A percentile compares a stretch with the other conserved stretches of the same genome.
Evolutionary conservation across 1,284 basidiomycete genomes (phyloP).

Genomic region (Ustanciosporium gigantosporum): DNA sequence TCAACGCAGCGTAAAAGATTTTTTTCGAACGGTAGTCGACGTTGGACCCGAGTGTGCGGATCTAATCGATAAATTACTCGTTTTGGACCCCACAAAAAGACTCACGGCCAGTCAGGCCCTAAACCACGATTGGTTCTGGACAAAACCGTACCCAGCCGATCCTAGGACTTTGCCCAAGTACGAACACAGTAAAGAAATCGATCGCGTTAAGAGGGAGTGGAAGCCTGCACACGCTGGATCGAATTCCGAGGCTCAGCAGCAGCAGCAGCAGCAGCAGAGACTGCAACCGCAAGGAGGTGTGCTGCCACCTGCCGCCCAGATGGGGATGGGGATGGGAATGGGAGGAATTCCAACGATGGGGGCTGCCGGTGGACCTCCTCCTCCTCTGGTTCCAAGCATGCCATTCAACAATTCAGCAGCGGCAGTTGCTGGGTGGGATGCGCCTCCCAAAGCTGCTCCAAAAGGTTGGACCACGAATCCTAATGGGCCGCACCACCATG

Average conservation of each 20-base stretch:
- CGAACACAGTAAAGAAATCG: conserved; percentile 56
- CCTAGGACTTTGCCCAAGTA: conserved; percentile 56
- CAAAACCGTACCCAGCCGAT: conserved; percentile 54
- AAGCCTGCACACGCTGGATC: conserved; percentile 12
- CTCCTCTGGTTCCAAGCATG: too few relatives aligned
- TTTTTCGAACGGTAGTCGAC: conserved; percentile 40
- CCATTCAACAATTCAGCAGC: too few relatives aligned
- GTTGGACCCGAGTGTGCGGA: conserved; percentile 48
- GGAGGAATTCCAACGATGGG: too few relatives aligned
- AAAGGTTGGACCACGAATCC: too few relatives aligned
- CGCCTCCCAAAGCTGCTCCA: too few relatives aligned
- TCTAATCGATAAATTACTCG: conserved; percentile 54
- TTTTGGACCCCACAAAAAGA: conserved; percentile 54
- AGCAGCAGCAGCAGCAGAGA: not conserved
- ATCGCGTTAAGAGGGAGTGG: conserved; percentile 41
- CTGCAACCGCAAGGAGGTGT: conserved; percentile 3
- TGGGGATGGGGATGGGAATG: too few relatives aligned
- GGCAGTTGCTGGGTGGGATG: too few relatives aligned
- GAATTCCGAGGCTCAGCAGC: not conserved
- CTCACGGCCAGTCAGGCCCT: conserved; percentile 54
- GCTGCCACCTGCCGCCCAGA: too few relatives aligned
- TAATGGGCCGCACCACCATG: too few relatives aligned
- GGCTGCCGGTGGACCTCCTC: too few relatives aligned
- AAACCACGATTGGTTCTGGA: conserved; percentile 58
- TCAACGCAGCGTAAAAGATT: conserved; percentile 33